A percentile compares a stretch with the other conserved stretches of the same genome.
phyloP scores from a whole-genome alignment of 768 basidiomycete genomes.

The Lentinula sp. region DNA sequence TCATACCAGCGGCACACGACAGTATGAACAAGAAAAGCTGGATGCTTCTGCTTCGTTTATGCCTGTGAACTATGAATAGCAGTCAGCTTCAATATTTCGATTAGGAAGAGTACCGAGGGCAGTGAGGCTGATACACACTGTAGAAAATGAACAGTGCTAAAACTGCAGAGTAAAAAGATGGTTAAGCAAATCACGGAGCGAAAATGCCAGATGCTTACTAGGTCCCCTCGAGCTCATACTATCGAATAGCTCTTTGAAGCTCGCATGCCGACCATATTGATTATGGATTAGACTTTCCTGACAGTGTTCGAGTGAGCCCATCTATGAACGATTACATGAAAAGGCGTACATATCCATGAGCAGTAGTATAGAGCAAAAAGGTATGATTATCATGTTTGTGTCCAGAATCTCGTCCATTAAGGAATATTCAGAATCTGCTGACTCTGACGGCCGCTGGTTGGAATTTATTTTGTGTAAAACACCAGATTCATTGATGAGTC shows the following conservation, averaged over 20 bases:
- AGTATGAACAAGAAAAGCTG: constrained; percentile 57
- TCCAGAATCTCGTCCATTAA: constrained; percentile 69
- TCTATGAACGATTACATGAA: neutral
- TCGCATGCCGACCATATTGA: constrained; percentile 65
- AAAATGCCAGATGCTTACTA: constrained; percentile 39
- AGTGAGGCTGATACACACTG: constrained; percentile 35
- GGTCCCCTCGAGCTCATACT: constrained; percentile 64
- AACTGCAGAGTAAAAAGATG: constrained; percentile 35
- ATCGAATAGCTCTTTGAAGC: constrained; percentile 40
- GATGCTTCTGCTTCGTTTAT: constrained; percentile 48
- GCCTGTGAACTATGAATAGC: constrained; percentile 23
- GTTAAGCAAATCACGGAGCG: neutral
- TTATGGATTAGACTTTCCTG: constrained; percentile 61
- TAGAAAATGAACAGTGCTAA: constrained; percentile 73
- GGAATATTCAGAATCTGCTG: constrained; percentile 24
- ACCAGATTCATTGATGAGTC: constrained; percentile 63
- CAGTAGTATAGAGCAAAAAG: constrained; percentile 67
- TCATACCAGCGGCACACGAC: constrained; percentile 50
- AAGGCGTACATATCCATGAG: constrained; percentile 79
- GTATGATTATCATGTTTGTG: constrained; percentile 58
- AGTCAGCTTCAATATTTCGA: neutral
- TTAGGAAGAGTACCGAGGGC: neutral
- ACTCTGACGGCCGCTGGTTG: neutral
- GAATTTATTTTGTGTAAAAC: constrained; percentile 35
- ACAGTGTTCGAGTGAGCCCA: constrained; percentile 3